Evolutionary conservation across 257 asterid genomes (phyloP).

Genomic region (Jaltomata sinuosa): DNA sequence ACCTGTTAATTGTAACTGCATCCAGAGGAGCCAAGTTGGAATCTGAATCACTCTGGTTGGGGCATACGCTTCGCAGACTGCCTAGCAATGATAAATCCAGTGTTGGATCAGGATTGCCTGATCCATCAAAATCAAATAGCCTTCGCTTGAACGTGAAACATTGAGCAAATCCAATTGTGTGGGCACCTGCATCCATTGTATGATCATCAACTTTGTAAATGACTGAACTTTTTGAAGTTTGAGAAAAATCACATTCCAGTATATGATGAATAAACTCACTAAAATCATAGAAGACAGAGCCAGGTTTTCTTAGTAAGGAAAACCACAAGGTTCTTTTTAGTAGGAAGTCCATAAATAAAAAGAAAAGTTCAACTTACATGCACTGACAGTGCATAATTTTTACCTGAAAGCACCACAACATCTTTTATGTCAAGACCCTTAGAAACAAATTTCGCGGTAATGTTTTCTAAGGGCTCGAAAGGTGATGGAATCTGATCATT

Average conservation of each 20-base stretch:
- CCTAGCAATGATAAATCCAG: slow-evolving; percentile 35
- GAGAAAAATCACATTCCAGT: too few relatives aligned
- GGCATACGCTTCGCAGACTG: slow-evolving; percentile 37
- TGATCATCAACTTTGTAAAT: too few relatives aligned
- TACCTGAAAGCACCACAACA: slow-evolving; percentile 68
- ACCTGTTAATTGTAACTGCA: slow-evolving; percentile 23
- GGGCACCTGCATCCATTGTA: slow-evolving; percentile 41
- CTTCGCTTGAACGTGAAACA: slow-evolving; percentile 55
- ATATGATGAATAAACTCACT: too few relatives aligned
- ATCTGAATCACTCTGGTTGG: slow-evolving; percentile 35
- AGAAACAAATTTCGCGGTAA: slow-evolving; percentile 47
- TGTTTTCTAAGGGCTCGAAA: slow-evolving; percentile 42
- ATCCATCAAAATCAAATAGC: slow-evolving; percentile 63
- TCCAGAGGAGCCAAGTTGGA: slow-evolving; percentile 50
- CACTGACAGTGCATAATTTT: too few relatives aligned
- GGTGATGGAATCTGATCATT: slow-evolving; percentile 62
- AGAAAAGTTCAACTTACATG: background rate
- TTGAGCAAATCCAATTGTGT: slow-evolving; percentile 76
- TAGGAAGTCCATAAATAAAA: background rate
- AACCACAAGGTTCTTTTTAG: background rate
- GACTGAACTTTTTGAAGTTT: too few relatives aligned
- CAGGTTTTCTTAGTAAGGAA: too few relatives aligned
- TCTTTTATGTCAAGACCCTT: slow-evolving; percentile 64
- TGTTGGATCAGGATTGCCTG: slow-evolving; percentile 66
- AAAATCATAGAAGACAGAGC: too few relatives aligned